Base-by-base conservation (phyloP, 768 basidiomycete species). In the Phlebiopsis flavidoalba region DNA sequence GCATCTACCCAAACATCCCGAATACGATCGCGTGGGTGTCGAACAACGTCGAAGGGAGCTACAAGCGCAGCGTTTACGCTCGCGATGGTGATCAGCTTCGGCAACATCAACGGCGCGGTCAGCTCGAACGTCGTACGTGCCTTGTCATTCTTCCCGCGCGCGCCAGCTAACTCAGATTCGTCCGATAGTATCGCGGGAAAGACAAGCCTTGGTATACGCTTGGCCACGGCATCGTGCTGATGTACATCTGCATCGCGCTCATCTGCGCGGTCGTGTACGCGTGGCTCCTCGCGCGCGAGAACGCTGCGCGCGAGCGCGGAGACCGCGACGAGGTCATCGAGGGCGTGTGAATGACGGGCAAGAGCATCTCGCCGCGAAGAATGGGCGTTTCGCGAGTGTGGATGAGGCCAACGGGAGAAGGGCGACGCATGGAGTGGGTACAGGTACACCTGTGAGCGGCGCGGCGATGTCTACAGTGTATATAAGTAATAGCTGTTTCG, bases 391-490 rank as follows among this genome's bases (percentile, higher is more conserved):
- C 66, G 77, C 72, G 10, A 85, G 78, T 24, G 74, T 87, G 8
- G 84, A 76, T 19, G 87, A 88, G 1, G 88, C 87, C 47, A 87
- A 84, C 70, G 76, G 58, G 85, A 84, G 65, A 89, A 87, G 73
- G 88, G 88, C 1, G 88, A 91, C 71, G 72, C 74, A 50, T 89
- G 87, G 88, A 88, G 86, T 66, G 88, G 89, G 22, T 91, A 90
- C 69, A 76, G 84, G 65, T 91, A 91, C 71, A 83, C 75, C 68
- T 84, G 48, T 88, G 69, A 80, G 37, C 43, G 54, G 40, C 17
- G 40, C 26, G 26, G 8, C 19, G 15, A 46, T 46, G 45, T 15
- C 45, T 15, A 2, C 14, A 46, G 14, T 46, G 51, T 54, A 33
- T 54, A 31, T 22, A 45, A n/a, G n/a, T n/a, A 31, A 6, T 31